phyloP scores from a whole-genome alignment of 495 filamentous ascomycete genomes.

The Bacidia rubella region DNA sequence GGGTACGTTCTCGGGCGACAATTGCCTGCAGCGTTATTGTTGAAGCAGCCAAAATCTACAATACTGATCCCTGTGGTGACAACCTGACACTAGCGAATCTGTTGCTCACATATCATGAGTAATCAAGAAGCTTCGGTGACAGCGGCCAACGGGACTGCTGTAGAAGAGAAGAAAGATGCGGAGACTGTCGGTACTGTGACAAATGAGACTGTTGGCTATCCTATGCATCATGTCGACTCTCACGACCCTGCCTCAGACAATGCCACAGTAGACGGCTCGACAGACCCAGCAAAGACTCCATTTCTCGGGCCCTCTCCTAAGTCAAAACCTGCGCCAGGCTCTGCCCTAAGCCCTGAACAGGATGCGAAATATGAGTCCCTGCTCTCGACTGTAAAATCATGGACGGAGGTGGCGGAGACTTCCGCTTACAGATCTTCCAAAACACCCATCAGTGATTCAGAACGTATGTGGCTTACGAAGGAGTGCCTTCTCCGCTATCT shows the following conservation, averaged over 20 bases:
- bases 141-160: not conserved
- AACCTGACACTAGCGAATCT: not conserved
- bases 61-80: too few species aligned
- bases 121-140: not conserved
- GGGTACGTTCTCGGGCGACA: too few species aligned
- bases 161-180: not conserved
- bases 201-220: not conserved
- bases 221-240: not conserved
- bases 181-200: not conserved
- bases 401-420: constrained; percentile 56
- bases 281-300: constrained; percentile 47
- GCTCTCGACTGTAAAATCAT: constrained; percentile 49
- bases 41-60: too few species aligned
- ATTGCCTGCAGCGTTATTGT: too few species aligned
- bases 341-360: constrained; percentile 60
- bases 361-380: constrained; percentile 67
- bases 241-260: not conserved
- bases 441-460: constrained; percentile 57
- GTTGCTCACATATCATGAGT: not conserved
- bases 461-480: constrained; percentile 78
- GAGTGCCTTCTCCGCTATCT: constrained; percentile 91
- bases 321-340: constrained; percentile 37
- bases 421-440: constrained; percentile 42
- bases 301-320: constrained; percentile 46
- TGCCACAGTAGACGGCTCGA: constrained; percentile 12